Base-by-base conservation (phyloP, 805 yeast genomes). In the Nakazawaea laoshanensis region DNA sequence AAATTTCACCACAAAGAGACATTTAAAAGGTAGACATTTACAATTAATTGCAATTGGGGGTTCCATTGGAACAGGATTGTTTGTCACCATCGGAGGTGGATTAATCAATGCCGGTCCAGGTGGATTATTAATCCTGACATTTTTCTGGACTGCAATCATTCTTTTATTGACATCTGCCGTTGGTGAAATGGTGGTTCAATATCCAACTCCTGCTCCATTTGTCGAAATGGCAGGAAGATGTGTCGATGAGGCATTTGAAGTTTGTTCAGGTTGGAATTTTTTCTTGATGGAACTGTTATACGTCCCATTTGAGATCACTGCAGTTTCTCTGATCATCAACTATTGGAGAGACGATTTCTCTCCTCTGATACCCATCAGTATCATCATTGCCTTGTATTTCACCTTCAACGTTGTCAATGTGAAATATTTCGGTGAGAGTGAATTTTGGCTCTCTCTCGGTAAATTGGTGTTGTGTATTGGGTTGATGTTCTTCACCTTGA, bases 261-360 rank as follows among this genome's bases (percentile, higher is more conserved):
- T 49, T 28, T 47, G 55, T 15, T 53, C 57, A 17, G 58, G 60
- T 18, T 48, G 57, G 45, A 59, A 58, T 43, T 58, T 57, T 33
- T 58, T 61, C 53, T 41, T 66, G 18, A 60, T 65, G 63, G 61
- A 63, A 41, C 54, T 63, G 29, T 50, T 63, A 35, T 63, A 62
- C 41, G 62, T 66, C 43, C 72, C 74, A 9, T 65, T 65, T 38
- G 73, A 66, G 47, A 61, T 66, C 34, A 61, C 65, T 4, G 46
- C 62, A 43, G 68, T 68, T 34, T 71, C 73, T 38, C 66, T 73
- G 17, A 66, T 73, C 61, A 52, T 75, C 23, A 76, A 67, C 43
- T 68, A 52, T 43, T 68, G 75, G 74, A 49, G 68, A 41, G 61
- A 54, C 35, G 70, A 63, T 42, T 68, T 63, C 42, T 57, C 63